phyloP scores from a whole-genome alignment of 2,329 filamentous ascomycete species.

The Xylariaceae sp. region DNA sequence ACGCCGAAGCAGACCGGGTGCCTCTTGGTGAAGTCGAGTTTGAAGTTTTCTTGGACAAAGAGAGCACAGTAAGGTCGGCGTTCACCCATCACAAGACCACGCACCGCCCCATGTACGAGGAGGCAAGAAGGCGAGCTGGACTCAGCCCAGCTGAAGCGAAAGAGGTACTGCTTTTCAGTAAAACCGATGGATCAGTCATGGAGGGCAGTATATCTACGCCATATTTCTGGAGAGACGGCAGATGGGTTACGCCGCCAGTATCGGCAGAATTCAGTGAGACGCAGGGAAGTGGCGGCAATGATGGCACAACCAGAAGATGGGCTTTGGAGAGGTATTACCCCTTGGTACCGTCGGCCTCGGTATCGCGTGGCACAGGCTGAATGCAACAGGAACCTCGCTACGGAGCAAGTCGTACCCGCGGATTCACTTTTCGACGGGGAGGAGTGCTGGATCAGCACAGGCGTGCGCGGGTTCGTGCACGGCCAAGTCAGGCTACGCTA shows the following conservation, averaged over 20 bases:
- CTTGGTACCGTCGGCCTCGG: no score
- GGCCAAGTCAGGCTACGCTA: constrained; percentile 26
- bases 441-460: constrained; percentile 82
- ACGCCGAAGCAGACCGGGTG: constrained; percentile 5
- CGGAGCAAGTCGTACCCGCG: constrained; percentile 54
- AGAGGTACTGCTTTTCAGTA: constrained; percentile 72
- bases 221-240: constrained; percentile 65
- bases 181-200: constrained; percentile 57
- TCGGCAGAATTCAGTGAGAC: constrained; percentile 27
- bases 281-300: constrained; percentile 64
- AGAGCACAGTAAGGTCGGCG: constrained; percentile 39
- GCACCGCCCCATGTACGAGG: constrained; percentile 61
- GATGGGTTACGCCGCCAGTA: constrained; percentile 78
- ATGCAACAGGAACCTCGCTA: constrained; percentile 45
- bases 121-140: constrained; percentile 53
- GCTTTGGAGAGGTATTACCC: constrained; percentile 55
- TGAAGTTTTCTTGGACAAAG: constrained; percentile 36
- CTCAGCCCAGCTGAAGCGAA: constrained; percentile 44
- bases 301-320: constrained; percentile 77
- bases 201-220: constrained; percentile 79
- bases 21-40: constrained; percentile 27
- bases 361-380: no score
- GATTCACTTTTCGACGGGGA: constrained; percentile 62
- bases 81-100: constrained; percentile 87
- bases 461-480: constrained; percentile 67